A percentile compares a stretch with the other conserved stretches of the same genome.
Conservation (phyloP, 164 flowering plant genomes). For the Nymphaea colorata region DNA sequence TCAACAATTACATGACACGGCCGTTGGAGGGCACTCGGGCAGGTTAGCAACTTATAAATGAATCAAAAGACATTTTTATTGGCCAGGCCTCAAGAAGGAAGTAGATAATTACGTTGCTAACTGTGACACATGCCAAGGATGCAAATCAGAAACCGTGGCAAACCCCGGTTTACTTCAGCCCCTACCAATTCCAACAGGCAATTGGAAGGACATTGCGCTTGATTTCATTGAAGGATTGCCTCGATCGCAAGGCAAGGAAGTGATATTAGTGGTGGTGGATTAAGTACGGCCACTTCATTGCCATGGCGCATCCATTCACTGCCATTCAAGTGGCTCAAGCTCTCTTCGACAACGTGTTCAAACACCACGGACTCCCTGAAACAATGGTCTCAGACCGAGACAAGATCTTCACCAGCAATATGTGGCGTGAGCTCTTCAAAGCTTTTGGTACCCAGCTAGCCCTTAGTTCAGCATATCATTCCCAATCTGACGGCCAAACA, state of each 20-base stretch:
- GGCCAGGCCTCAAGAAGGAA: neutral
- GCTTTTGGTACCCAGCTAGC: neutral
- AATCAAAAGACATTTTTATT: neutral
- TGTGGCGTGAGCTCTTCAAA: neutral
- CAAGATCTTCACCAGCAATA: neutral
- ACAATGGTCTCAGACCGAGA: neutral
- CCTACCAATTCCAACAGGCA: neutral
- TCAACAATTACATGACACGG: neutral
- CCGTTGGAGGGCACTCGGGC: neutral
- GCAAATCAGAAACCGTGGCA: neutral
- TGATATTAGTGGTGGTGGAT: conserved; percentile 2
- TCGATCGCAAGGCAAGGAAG: neutral
- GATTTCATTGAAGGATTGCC: conserved; percentile 6
- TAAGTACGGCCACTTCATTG: conserved; percentile 1
- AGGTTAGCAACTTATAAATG: neutral
- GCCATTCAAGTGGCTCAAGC: neutral
- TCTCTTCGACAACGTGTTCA: neutral
- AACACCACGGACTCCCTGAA: neutral
- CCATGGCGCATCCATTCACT: neutral
- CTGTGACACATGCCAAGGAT: neutral
- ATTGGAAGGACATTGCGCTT: neutral
- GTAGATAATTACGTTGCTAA: neutral
- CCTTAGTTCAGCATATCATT: conserved; percentile 7
- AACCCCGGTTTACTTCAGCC: neutral
- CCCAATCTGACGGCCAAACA: conserved; percentile 9